Evolutionary conservation across 345 rosid genomes (phyloP).

Genomic region (Ceriops zippeliana): DNA sequence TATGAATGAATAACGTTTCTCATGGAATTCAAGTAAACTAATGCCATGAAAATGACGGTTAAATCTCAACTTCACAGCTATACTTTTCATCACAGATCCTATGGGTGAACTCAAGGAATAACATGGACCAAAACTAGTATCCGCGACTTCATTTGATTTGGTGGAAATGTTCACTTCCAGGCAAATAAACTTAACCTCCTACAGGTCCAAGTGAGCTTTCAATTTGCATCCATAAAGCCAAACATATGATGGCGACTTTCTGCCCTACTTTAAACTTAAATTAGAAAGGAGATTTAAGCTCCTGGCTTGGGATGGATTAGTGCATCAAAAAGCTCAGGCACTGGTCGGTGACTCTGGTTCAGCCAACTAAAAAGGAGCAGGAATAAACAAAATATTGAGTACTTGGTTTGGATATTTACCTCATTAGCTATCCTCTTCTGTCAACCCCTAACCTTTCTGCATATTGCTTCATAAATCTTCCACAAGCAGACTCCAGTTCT

Average conservation of each 20-base stretch:
- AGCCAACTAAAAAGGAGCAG: neutral
- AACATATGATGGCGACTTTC: neutral
- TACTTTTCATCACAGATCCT: too few species aligned
- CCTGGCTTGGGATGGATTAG: neutral
- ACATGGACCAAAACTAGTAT: neutral
- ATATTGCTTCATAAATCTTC: neutral
- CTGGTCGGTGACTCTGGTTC: neutral
- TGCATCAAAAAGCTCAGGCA: neutral
- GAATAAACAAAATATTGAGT: neutral
- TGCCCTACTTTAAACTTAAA: too few species aligned
- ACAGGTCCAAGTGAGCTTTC: neutral
- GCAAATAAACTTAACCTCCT: neutral
- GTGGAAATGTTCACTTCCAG: neutral
- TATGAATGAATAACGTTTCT: slow-evolving; percentile 3
- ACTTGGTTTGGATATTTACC: neutral
- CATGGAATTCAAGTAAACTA: neutral
- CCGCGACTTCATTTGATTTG: neutral
- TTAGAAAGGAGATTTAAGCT: neutral
- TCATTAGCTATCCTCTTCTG: neutral
- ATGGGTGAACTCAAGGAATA: neutral
- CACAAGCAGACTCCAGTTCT: neutral
- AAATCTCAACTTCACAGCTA: too few species aligned
- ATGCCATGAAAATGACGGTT: neutral
- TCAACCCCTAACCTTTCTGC: neutral
- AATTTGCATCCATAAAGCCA: neutral